Percentiles rank a stretch among this genome's conserved stretches.
These are phyloP conservation scores for Musa schizocarpa DNA, from an alignment of 176 grass and related monocot genomes.

Conservation along the genomic window DNA sequence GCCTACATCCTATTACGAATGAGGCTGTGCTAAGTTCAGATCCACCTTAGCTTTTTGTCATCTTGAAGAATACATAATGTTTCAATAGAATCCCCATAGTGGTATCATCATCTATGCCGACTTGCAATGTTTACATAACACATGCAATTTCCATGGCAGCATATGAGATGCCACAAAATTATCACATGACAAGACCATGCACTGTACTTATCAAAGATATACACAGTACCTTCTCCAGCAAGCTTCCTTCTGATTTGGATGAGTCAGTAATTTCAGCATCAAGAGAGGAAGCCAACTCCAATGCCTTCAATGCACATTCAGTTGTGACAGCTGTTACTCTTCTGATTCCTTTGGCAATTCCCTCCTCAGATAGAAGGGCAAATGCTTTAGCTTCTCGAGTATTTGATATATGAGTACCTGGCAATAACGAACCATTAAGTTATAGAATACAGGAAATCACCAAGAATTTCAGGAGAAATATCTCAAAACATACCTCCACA, in stretches of 20 bases:
- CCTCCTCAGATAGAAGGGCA: slow-evolving; percentile 81
- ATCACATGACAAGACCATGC: neutral
- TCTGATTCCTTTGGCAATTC: slow-evolving; percentile 85
- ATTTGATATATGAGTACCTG: slow-evolving; percentile 89
- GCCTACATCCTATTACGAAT: neutral
- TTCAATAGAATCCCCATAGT: neutral
- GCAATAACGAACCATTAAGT: slow-evolving; percentile 16
- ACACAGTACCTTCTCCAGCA: slow-evolving; percentile 57
- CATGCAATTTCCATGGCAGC: neutral
- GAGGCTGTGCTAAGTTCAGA: neutral
- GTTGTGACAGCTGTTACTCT: slow-evolving; percentile 87
- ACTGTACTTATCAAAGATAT: neutral
- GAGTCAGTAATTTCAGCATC: slow-evolving; percentile 42
- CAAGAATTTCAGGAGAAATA: neutral
- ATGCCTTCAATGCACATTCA: slow-evolving; percentile 51
- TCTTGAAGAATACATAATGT: neutral
- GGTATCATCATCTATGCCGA: neutral
- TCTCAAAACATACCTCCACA: slow-evolving; percentile 61
- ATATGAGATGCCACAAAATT: neutral
- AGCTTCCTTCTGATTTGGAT: slow-evolving; percentile 41
- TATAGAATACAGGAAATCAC: neutral
- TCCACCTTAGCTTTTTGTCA: neutral
- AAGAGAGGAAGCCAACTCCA: slow-evolving; percentile 54
- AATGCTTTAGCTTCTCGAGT: slow-evolving; percentile 74
- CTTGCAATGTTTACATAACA: neutral